Base-by-base conservation (phyloP, 2,329 filamentous ascomycete genomes). In the Botrytis porri region DNA sequence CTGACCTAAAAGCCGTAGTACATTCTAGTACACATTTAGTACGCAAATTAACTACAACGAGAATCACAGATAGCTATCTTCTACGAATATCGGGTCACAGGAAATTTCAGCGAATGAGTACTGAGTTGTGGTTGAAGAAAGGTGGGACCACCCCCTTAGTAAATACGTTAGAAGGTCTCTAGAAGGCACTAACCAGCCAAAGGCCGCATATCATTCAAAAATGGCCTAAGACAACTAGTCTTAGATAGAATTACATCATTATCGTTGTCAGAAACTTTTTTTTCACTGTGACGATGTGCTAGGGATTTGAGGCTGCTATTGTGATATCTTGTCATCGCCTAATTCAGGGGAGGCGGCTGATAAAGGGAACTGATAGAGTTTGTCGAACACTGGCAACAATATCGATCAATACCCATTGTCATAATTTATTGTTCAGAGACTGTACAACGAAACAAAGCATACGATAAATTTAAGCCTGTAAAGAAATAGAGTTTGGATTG, bases 371-470 rank as follows among this genome's bases (percentile, higher is more conserved):
- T n/a, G 22, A 14, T 7, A 51, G 48, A 51, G 10, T 8, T n/a
- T 14, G n/a, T n/a, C 22, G 25, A 54, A 54, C 5, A 54, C 5
- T n/a, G 12, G 25, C 48, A 54, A 4, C 25, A 1, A n/a, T 16
- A 12, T 25, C 12, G 3, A 5, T 16, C 12, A 14, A 4, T 54
- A 8, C 25, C 48, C 14, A n/a, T 7, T 54, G 25, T 10, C 25
- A 5, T 54, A n/a, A 5, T 54, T n/a, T 1, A n/a, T n/a, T n/a
- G 48, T 14, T n/a, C 48, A 16, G 25, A 2, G 16, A n/a, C 0
- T n/a, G 0, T n/a, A 7, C 12, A 0, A 7, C 4, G 48, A n/a
- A 6, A n/a, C 0, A 14, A 2, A n/a, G 7, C 48, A 54, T n/a
- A 5, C 25, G n/a, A 16, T 16, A 14, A 3, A 54, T 54, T n/a